These are phyloP conservation scores for Macrophomina pseudophaseolina DNA, from an alignment of 2,329 filamentous ascomycete genomes.

Conservation along the genomic window DNA sequence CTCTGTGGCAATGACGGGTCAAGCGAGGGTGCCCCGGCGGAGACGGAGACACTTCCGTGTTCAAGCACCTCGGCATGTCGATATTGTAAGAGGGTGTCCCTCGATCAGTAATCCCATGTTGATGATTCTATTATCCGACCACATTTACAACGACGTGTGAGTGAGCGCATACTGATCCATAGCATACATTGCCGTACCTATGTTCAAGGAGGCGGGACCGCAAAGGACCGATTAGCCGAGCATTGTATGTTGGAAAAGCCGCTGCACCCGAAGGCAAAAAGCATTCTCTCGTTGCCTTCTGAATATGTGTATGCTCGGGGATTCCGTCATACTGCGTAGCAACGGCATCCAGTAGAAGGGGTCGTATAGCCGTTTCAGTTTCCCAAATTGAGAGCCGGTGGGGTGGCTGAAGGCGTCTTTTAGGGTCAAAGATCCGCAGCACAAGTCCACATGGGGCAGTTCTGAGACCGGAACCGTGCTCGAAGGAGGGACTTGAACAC, in stretches of 20 bases:
- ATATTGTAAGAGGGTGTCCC: not conserved
- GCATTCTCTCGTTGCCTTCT: not conserved
- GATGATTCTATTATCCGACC: not conserved
- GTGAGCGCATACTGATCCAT: conserved; percentile 9
- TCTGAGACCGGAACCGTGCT: conserved; percentile 15
- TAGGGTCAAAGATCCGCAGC: not conserved
- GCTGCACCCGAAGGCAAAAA: not conserved
- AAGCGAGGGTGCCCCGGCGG: not conserved
- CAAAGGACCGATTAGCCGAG: conserved; percentile 15
- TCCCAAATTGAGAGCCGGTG: not conserved
- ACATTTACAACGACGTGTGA: not conserved
- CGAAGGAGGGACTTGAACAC: conserved; percentile 4
- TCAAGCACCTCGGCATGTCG: not conserved
- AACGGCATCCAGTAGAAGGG: not conserved
- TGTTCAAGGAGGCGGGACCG: conserved; percentile 8
- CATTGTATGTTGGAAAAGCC: not conserved
- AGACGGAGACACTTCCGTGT: not conserved
- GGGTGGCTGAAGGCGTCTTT: not conserved
- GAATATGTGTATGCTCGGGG: not conserved
- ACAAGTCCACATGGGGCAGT: not conserved
- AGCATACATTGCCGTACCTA: not conserved
- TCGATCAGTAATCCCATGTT: conserved; percentile 10
- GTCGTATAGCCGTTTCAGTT: not conserved
- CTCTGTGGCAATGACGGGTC: not conserved
- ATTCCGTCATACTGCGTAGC: not conserved